A percentile compares a stretch with the other conserved stretches of the same genome.
Evolutionary conservation across 495 filamentous ascomycete species (phyloP).

Genomic region (Podospora pseudoanserina): DNA sequence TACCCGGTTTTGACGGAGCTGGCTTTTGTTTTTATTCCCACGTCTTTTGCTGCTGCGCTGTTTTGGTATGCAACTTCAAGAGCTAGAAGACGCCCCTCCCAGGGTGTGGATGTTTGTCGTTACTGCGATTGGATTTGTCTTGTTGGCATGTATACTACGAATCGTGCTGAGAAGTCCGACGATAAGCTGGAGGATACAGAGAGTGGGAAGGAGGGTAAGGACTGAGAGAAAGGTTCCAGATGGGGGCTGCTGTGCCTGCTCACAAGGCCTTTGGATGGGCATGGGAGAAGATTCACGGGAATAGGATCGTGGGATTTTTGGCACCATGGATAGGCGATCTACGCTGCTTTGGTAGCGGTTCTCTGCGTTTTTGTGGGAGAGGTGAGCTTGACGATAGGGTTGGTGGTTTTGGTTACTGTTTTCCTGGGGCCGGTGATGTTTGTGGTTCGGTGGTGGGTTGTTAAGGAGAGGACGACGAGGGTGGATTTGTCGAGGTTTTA

Average conservation of each 20-base stretch:
- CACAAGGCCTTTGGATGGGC: background rate
- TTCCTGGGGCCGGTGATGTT: background rate
- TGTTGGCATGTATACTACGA: background rate
- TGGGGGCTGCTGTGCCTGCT: background rate
- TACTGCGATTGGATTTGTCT: background rate
- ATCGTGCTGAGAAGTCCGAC: background rate
- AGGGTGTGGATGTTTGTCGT: background rate
- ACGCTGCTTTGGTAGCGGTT: background rate
- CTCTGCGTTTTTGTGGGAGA: background rate
- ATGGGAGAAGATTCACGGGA: background rate
- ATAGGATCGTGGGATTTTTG: background rate
- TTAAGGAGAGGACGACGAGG: background rate
- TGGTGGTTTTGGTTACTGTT: background rate
- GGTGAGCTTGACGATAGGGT: background rate
- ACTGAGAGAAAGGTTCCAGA: background rate
- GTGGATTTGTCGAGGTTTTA: no score
- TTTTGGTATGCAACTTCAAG: background rate
- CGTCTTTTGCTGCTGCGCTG: background rate
- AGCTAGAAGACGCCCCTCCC: background rate
- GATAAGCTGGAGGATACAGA: background rate
- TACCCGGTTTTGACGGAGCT: background rate
- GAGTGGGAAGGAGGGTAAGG: background rate
- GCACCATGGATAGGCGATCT: background rate
- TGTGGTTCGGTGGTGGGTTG: background rate
- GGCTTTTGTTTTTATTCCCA: background rate